phyloP scores from a whole-genome alignment of 345 rosid species.

The Kandelia obovata region DNA sequence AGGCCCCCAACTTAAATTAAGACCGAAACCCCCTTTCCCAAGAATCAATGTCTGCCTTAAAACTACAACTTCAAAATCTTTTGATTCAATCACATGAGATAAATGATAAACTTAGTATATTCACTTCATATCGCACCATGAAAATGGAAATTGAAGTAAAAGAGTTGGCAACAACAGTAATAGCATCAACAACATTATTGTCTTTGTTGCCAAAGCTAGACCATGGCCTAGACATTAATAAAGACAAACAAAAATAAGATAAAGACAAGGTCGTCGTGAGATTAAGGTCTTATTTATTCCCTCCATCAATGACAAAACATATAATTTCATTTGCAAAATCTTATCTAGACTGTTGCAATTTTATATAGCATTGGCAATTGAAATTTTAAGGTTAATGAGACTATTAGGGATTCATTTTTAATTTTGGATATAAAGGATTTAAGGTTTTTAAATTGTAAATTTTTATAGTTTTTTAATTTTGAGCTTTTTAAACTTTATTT shows the following conservation, averaged over 20 bases:
- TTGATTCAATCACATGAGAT: constrained; percentile 26
- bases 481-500: too few relatives aligned
- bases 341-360: too few relatives aligned
- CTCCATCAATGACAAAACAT: constrained; percentile 30
- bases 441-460: too few relatives aligned
- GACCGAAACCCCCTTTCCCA: not conserved
- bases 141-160: constrained; percentile 48
- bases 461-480: too few relatives aligned
- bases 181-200: too few relatives aligned
- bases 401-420: too few relatives aligned
- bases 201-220: too few relatives aligned
- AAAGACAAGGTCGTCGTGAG: constrained; percentile 72
- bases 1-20: constrained; percentile 30
- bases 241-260: constrained; percentile 24
- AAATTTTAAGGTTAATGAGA: too few relatives aligned
- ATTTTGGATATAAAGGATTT: too few relatives aligned
- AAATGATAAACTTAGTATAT: constrained; percentile 22
- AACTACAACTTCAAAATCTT: constrained; percentile 10
- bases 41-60: constrained; percentile 10
- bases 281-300: constrained; percentile 68
- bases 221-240: constrained; percentile 20
- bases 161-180: too few relatives aligned
- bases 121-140: constrained; percentile 28
- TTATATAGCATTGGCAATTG: too few relatives aligned
- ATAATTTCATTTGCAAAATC: not conserved